Base-by-base conservation (phyloP, 2,329 filamentous ascomycete genomes). In the Stachybotrys elegans region DNA sequence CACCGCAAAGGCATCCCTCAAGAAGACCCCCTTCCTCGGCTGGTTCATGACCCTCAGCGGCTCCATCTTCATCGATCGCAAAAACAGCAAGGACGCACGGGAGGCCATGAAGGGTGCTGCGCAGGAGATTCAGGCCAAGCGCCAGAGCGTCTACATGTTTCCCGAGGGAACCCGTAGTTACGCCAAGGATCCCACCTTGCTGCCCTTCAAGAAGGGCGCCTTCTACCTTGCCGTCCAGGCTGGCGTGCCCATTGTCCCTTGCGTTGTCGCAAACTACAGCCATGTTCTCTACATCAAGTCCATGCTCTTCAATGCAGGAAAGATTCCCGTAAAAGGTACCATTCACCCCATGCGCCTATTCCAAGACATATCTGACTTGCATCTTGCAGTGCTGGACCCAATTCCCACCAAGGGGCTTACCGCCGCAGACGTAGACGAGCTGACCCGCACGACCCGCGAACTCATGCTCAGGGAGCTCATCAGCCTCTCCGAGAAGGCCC, bases 161-260 rank as follows among this genome's bases (percentile, higher is more conserved):
- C 86, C 87, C 47, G 93, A 98, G 70, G 93, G 93, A 41, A 98
- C 93, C 2, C 80, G 93, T 53, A 94, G 88, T 63, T 95, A 97
- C 69, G 78, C 86, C 45, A 81, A 85, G 56, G 83, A 91, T 43
- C 87, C 93, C 2, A 79, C 77, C 47, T 70, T 98, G 57, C 73
- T 97, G 43, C 88, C 90, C n/a, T 98, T 97, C 76, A 98, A 98
- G 72, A 98, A 98, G 74, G 93, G 93, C 47, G 93, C 92, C 38
- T 98, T 98, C 68, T 92, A 98, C 65, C 77, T 98, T 25, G 93
- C 93, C 37, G 81, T 98, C 17, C 88, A 97, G 73, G 92, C 92
- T 3, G 86, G 89, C 52, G 93, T 96, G 6, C 91, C 91, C 21
- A 88, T 98, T 56, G 84, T 98, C 4, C 93, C 93, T 0, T 78